Evolutionary conservation across 352 stramenopile genomes (phyloP).

Genomic region (Blastocystis sp.): DNA sequence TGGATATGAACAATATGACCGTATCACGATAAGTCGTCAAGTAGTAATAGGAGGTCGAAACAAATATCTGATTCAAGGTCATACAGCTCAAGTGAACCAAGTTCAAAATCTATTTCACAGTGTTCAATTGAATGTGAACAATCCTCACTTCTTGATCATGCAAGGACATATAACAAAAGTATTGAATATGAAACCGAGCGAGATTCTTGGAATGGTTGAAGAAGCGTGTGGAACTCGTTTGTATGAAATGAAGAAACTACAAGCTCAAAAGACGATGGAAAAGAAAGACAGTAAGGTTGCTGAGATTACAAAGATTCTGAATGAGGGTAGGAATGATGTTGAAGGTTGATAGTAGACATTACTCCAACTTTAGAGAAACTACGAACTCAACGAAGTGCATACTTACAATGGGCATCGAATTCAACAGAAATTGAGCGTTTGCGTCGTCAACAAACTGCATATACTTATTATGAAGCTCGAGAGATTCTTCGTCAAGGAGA

Average conservation of each 20-base stretch:
- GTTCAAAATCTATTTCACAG: slow-evolving; percentile 99
- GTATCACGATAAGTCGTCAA: slow-evolving; percentile 94
- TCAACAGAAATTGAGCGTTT: slow-evolving; percentile 95
- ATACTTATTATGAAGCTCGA: slow-evolving; percentile 80
- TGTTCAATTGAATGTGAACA: slow-evolving; percentile 99
- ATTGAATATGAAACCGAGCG: slow-evolving; percentile 98
- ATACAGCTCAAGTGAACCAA: slow-evolving; percentile 90
- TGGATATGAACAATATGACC: slow-evolving; percentile 93
- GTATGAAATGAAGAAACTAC: slow-evolving; percentile 99
- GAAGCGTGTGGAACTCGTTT: slow-evolving; percentile 97
- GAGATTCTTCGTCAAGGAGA: slow-evolving; percentile 70
- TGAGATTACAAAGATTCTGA: slow-evolving; percentile 94
- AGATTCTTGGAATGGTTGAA: slow-evolving; percentile 99
- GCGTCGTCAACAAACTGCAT: slow-evolving; percentile 92
- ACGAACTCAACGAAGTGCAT: slow-evolving; percentile 91
- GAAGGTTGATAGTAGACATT: slow-evolving; percentile 84
- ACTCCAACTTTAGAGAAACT: slow-evolving; percentile 96
- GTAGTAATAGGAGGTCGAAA: slow-evolving; percentile 93
- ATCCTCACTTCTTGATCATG: slow-evolving; percentile 99
- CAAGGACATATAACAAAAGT: slow-evolving; percentile 97
- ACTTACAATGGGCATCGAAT: slow-evolving; percentile 95
- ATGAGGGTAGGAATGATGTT: not conserved
- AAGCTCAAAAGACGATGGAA: slow-evolving; percentile 94
- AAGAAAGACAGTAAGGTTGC: slow-evolving; percentile 99
- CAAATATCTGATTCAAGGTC: slow-evolving; percentile 99